A percentile compares a stretch with the other conserved stretches of the same genome.
These are phyloP conservation scores for Debaryomyces prosopidis DNA, from an alignment of 805 yeast species.

Conservation along the genomic window DNA sequence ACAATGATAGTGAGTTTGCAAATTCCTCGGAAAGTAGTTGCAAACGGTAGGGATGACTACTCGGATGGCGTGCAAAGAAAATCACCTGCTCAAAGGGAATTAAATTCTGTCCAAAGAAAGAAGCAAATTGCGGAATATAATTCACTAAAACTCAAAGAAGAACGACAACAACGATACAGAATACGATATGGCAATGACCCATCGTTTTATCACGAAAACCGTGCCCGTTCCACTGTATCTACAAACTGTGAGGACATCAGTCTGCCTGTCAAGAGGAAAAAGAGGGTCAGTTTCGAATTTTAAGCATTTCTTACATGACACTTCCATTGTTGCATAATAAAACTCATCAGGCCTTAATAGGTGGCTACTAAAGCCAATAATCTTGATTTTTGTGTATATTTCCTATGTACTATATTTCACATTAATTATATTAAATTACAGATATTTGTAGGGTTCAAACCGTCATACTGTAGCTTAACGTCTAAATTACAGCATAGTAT, in stretches of 20 bases:
- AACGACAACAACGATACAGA: conserved; percentile 23
- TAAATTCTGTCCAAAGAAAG: conserved; percentile 13
- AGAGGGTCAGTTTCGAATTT: conserved; percentile 26
- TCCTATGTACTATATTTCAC: too few species aligned
- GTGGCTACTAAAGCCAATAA: too few species aligned
- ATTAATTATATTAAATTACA: too few species aligned
- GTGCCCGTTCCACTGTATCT: neutral
- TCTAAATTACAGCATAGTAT: too few species aligned
- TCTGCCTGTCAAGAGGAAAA: conserved; percentile 18
- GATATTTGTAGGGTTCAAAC: too few species aligned
- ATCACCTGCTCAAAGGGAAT: conserved; percentile 12
- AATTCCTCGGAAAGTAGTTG: neutral
- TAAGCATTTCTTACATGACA: neutral
- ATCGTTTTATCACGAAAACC: neutral
- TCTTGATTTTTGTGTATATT: too few species aligned
- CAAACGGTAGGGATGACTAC: neutral
- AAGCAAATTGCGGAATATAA: conserved; percentile 29
- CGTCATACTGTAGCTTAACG: too few species aligned
- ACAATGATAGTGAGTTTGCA: too few species aligned
- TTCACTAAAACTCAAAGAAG: conserved; percentile 22
- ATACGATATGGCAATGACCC: conserved; percentile 6
- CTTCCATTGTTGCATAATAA: too few species aligned
- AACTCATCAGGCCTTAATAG: too few species aligned
- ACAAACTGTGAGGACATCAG: conserved; percentile 3
- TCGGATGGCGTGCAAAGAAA: neutral